Evolutionary conservation across 768 basidiomycete genomes (phyloP).

Genomic region (Naganishia antarctica): DNA sequence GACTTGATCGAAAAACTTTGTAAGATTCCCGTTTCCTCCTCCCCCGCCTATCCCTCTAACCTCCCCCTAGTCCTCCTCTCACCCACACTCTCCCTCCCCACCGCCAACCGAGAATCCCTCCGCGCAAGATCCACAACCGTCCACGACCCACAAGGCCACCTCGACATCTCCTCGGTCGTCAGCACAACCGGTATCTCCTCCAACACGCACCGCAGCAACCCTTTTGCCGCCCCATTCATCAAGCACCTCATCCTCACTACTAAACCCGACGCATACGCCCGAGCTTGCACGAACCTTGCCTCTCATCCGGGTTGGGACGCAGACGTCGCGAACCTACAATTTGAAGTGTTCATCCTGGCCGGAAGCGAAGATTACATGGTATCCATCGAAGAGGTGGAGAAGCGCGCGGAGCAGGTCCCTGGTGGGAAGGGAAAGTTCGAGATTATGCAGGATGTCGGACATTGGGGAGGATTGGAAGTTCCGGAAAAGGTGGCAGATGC

Average conservation of each 20-base stretch:
- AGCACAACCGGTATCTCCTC: conserved; percentile 19
- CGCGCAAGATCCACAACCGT: background rate
- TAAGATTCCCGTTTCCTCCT: background rate
- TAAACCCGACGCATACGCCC: background rate
- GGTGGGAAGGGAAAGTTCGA: conserved; percentile 1
- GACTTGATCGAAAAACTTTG: conserved; percentile 21
- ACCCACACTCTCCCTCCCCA: conserved; percentile 7
- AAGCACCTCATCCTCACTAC: conserved; percentile 22
- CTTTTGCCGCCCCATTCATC: conserved; percentile 19
- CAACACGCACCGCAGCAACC: background rate
- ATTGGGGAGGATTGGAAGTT: conserved; percentile 26
- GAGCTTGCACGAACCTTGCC: conserved; percentile 18
- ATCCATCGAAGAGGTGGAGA: background rate
- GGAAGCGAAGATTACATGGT: conserved; percentile 27
- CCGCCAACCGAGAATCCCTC: background rate
- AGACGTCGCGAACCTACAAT: background rate
- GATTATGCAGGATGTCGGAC: conserved; percentile 15
- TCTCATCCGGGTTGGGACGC: conserved; percentile 12
- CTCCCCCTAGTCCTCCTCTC: conserved; percentile 21
- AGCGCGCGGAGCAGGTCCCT: conserved; percentile 4
- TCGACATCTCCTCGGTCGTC: conserved; percentile 15
- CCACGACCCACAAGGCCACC: background rate
- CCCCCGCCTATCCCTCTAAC: background rate
- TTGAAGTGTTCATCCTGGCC: conserved; percentile 14
- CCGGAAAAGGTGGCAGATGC: conserved; percentile 19